phyloP scores from a whole-genome alignment of 1,284 basidiomycete genomes.

The Malassezia sp. region DNA sequence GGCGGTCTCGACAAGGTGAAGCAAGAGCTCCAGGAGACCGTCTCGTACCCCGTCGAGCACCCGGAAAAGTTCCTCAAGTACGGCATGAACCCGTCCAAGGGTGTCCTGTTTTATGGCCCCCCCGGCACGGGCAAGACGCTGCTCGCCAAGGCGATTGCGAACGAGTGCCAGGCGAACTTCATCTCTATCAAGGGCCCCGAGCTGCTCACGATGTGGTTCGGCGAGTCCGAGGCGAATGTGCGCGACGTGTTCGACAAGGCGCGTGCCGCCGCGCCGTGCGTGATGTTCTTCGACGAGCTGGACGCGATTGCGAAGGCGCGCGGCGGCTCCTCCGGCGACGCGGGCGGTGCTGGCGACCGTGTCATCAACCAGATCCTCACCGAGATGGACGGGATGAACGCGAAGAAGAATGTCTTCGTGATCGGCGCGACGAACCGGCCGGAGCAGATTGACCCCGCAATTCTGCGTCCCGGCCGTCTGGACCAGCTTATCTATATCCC shows the following conservation, averaged over 20 bases:
- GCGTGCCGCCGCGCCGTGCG: constrained; percentile 92
- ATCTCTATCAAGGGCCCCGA: constrained; percentile 94
- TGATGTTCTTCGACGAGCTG: constrained; percentile 99
- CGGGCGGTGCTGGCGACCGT: constrained; percentile 88
- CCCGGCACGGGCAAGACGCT: constrained; percentile 94
- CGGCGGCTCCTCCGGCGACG: constrained; percentile 70
- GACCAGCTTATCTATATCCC: constrained; percentile 55
- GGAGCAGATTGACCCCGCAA: constrained; percentile 94
- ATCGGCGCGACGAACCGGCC: constrained; percentile 97
- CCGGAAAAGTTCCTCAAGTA: constrained; percentile 99
- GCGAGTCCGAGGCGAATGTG: constrained; percentile 98
- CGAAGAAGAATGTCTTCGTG: constrained; percentile 98
- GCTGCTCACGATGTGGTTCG: constrained; percentile 96
- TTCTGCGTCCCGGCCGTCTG: constrained; percentile 94
- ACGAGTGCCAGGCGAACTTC: constrained; percentile 98
- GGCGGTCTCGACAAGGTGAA: constrained; percentile 99
- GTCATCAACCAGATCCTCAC: constrained; percentile 90
- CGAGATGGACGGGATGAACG: constrained; percentile 98
- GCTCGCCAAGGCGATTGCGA: constrained; percentile 92
- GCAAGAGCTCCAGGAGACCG: constrained; percentile 95
- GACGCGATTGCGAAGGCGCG: constrained; percentile 97
- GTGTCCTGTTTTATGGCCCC: constrained; percentile 92
- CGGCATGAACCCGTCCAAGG: constrained; percentile 97
- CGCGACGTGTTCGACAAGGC: constrained; percentile 99
- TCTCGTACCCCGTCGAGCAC: constrained; percentile 98